Base-by-base conservation (phyloP, 148 eudicot genomes). In the Rhododendron ovatum region DNA sequence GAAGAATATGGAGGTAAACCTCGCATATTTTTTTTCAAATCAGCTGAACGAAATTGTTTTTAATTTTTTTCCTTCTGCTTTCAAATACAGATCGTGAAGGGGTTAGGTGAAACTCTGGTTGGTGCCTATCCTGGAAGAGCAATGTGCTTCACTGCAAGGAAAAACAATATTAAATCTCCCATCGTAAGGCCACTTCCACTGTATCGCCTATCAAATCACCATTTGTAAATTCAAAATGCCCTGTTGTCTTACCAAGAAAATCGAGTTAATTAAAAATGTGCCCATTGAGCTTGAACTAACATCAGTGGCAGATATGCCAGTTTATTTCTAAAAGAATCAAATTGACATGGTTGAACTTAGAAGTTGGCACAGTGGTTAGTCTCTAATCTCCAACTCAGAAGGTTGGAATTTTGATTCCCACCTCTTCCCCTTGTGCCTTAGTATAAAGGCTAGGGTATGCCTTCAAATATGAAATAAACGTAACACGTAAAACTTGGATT, bases 101-200 rank as follows among this genome's bases (percentile, higher is more conserved):
- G 82, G 22, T 79, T 79, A 11, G 82, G 82, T 47, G 82, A 79
- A 43, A 79, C 82, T 79, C 48, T 79, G 28, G 82, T 79, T 13
- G 82, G 82, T 79, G 59, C 82, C 55, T 79, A 79, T 79, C 82
- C 53, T 79, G 82, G 82, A 12, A 35, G 82, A 79, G 82, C 82
- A 55, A 47, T 79, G 82, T 41, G 82, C 55, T 79, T 79, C 55
- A 79, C 55, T 79, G 47, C 82, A 24, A 79, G 43, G 55, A 79
- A 79, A 47, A 47, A 47, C 82, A 79, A 47, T n/a, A 6, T 12
- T 47, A 79, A 79, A 79, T 79, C 51, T 41, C 82, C 82, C 47
- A 47, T 9, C 22, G 82, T 79, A 79, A 47, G 82, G 57, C 51
- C 30, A 79, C 82, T 26, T 20, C 41, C 45, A 76, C 80, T 24